Evolutionary conservation across 495 filamentous ascomycete genomes (phyloP).

Genomic region (Talaromyces proteolyticus): DNA sequence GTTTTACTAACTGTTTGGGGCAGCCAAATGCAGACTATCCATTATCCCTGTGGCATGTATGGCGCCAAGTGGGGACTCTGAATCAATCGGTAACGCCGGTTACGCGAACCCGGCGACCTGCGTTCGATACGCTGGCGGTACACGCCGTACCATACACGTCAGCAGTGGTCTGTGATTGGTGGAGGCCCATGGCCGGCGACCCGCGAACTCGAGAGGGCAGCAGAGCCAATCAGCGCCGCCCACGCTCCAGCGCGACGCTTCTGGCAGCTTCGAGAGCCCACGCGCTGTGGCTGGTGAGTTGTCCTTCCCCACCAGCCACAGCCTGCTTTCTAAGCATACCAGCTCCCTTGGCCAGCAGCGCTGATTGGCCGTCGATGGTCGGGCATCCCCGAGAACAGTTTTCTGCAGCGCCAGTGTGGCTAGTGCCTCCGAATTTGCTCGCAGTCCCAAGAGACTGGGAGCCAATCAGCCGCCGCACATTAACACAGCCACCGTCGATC

Average conservation of each 20-base stretch:
- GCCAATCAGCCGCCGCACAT: background rate
- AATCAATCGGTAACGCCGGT: background rate
- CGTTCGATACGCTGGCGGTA: too few relatives aligned
- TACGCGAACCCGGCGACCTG: too few relatives aligned
- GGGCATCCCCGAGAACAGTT: too few relatives aligned
- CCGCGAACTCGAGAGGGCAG: background rate
- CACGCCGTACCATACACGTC: too few relatives aligned
- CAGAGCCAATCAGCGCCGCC: slow-evolving; percentile 1
- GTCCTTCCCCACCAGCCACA: too few relatives aligned
- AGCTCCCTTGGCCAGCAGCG: too few relatives aligned
- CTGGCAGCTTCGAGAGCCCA: background rate
- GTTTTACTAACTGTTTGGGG: background rate
- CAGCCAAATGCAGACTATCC: background rate
- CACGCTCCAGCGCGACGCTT: slow-evolving; percentile 1
- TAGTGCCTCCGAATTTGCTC: background rate
- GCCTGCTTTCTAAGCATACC: too few relatives aligned
- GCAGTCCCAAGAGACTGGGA: background rate
- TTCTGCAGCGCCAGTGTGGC: too few relatives aligned
- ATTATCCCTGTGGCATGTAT: background rate
- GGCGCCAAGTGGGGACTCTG: background rate
- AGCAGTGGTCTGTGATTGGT: too few relatives aligned
- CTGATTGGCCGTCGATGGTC: too few relatives aligned
- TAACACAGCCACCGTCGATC: slow-evolving; percentile 1
- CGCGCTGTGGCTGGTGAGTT: background rate
- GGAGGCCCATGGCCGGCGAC: background rate